These are phyloP conservation scores for Meyerozyma guilliermondii DNA, from an alignment of 1,139 yeast genomes.

Conservation along the genomic window DNA sequence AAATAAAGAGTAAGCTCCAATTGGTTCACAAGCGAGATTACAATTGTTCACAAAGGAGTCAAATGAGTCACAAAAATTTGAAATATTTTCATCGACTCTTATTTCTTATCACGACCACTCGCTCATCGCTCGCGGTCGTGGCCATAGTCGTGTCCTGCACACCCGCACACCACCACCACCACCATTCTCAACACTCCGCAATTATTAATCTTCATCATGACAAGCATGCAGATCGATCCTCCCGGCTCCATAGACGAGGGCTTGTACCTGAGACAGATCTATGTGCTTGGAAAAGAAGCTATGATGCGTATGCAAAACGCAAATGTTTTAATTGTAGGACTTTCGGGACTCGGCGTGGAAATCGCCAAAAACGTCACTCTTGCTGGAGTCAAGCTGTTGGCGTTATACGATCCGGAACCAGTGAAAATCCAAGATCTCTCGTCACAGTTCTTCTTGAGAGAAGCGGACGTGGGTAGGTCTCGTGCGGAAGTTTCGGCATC, in stretches of 20 bases:
- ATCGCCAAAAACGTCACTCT: constrained; percentile 94
- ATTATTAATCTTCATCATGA: background rate
- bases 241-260: constrained; percentile 68
- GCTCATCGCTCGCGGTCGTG: too few species aligned
- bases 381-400: constrained; percentile 92
- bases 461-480: constrained; percentile 67
- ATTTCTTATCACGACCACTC: too few species aligned
- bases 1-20: too few species aligned
- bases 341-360: constrained; percentile 90
- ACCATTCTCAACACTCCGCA: constrained; percentile 1
- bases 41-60: too few species aligned
- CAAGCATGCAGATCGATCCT: background rate
- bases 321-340: constrained; percentile 80
- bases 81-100: too few species aligned
- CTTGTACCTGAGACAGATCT: constrained; percentile 90
- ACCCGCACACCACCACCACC: background rate
- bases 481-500: constrained; percentile 68
- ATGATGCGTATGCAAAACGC: constrained; percentile 96
- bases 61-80: too few species aligned
- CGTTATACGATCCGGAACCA: constrained; percentile 78
- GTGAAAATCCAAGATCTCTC: constrained; percentile 71
- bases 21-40: too few species aligned
- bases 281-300: constrained; percentile 93
- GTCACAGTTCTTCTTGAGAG: constrained; percentile 78
- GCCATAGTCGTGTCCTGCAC: background rate